These are phyloP conservation scores for Gamarada debralockiae DNA, from an alignment of 495 filamentous ascomycete genomes.

Conservation along the genomic window DNA sequence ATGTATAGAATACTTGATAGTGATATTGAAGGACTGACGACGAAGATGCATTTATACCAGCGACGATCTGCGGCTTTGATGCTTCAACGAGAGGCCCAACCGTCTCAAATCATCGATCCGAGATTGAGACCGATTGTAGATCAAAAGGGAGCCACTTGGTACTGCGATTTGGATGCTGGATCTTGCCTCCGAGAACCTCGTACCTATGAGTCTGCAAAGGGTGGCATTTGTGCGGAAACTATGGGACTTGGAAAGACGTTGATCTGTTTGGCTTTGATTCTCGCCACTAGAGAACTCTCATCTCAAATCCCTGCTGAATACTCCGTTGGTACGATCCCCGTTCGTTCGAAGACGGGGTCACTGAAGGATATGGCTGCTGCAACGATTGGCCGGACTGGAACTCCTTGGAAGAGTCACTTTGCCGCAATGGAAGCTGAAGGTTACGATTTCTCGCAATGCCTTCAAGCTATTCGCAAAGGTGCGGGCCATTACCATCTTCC, in stretches of 20 bases:
- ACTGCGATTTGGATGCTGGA: slow-evolving; percentile 64
- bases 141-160: slow-evolving; percentile 62
- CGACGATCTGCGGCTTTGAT: slow-evolving; percentile 78
- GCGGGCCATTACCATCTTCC: slow-evolving; percentile 52
- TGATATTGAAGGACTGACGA: slow-evolving; percentile 58
- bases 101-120: slow-evolving; percentile 66
- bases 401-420: slow-evolving; percentile 67
- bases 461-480: slow-evolving; percentile 50
- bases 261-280: slow-evolving; percentile 77
- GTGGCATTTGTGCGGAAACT: slow-evolving; percentile 73
- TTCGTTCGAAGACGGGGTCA: slow-evolving; percentile 43
- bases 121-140: slow-evolving; percentile 54
- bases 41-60: slow-evolving; percentile 73
- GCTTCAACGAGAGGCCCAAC: slow-evolving; percentile 74
- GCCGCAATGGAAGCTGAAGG: slow-evolving; percentile 29
- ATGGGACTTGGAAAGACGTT: slow-evolving; percentile 82
- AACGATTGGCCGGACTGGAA: slow-evolving; percentile 54
- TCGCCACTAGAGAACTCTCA: slow-evolving; percentile 72
- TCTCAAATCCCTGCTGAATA: slow-evolving; percentile 62
- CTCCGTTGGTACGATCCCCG: slow-evolving; percentile 37
- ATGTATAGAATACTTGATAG: slow-evolving; percentile 59
- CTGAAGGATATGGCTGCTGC: slow-evolving; percentile 72
- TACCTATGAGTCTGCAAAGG: slow-evolving; percentile 69
- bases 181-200: slow-evolving; percentile 56
- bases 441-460: slow-evolving; percentile 44